A percentile compares a stretch with the other conserved stretches of the same genome.
Conservation (phyloP, 345 rosid species). For the Gossypioides kirkii region DNA sequence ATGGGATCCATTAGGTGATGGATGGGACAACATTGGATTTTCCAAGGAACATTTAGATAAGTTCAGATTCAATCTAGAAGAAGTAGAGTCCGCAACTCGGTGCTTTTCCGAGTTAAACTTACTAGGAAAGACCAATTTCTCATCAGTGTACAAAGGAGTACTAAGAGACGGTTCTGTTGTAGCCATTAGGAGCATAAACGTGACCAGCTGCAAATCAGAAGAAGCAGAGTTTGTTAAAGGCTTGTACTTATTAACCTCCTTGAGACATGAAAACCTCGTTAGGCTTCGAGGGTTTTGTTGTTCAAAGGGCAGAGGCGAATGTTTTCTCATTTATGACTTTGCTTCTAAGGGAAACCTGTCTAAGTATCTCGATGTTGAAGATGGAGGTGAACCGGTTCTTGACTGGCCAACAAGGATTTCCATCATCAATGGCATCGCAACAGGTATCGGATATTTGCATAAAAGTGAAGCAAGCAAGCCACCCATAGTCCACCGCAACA, state of each 20-base stretch:
- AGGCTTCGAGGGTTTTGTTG: constrained; percentile 83
- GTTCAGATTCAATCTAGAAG: constrained; percentile 74
- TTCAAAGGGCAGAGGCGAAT: constrained; percentile 83
- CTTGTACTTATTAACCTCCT: constrained; percentile 56
- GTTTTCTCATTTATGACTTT: constrained; percentile 76
- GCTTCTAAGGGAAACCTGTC: constrained; percentile 75
- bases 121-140: constrained; percentile 63
- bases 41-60: constrained; percentile 45
- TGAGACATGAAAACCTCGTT: constrained; percentile 69
- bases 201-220: constrained; percentile 84
- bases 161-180: constrained; percentile 73
- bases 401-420: constrained; percentile 72
- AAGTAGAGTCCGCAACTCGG: constrained; percentile 84
- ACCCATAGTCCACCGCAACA: constrained; percentile 60
- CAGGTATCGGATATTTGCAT: constrained; percentile 79
- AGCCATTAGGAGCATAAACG: constrained; percentile 71
- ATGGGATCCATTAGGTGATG: constrained; percentile 73
- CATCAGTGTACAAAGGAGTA: constrained; percentile 69
- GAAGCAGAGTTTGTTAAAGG: constrained; percentile 83
- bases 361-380: constrained; percentile 59
- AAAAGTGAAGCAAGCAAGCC: constrained; percentile 51
- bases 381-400: constrained; percentile 45
- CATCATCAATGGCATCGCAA: constrained; percentile 77
- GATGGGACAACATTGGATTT: constrained; percentile 46
- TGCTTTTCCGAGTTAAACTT: constrained; percentile 76